A percentile compares a stretch with the other conserved stretches of the same genome.
Conservation (phyloP, 2,329 filamentous ascomycete genomes). For the Trichophyton schoenleinii region DNA sequence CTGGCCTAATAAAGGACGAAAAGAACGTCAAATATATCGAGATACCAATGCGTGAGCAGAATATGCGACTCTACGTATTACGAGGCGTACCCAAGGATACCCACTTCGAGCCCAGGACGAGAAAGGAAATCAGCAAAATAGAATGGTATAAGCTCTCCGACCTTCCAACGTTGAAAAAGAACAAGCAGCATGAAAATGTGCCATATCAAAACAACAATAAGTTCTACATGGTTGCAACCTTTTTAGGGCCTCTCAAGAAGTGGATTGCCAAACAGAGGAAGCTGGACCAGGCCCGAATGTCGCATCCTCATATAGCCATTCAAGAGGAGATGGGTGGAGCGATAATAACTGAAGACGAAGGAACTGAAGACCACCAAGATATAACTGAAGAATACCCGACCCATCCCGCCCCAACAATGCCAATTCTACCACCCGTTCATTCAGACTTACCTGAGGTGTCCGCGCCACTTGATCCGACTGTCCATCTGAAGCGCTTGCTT, state of each 20-base stretch:
- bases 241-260: constrained; percentile 70
- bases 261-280: constrained; percentile 83
- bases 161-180: constrained; percentile 67
- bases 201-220: constrained; percentile 44
- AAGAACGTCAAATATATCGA: constrained; percentile 71
- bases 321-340: constrained; percentile 13
- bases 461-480: constrained; percentile 33
- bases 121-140: constrained; percentile 97
- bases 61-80: constrained; percentile 86
- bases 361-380: constrained; percentile 12
- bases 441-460: constrained; percentile 33
- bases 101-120: constrained; percentile 73
- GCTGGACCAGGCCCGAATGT: constrained; percentile 40
- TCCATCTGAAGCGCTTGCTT: constrained; percentile 40
- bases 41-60: constrained; percentile 80
- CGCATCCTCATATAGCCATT: constrained; percentile 43
- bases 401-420: constrained; percentile 14
- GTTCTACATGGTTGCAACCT: constrained; percentile 97
- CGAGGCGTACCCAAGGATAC: constrained; percentile 77
- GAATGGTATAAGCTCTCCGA: constrained; percentile 87
- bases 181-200: constrained; percentile 46
- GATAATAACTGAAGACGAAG: constrained; percentile 13
- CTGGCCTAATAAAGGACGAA: constrained; percentile 62
- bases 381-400: constrained; percentile 11
- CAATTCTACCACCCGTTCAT: constrained; percentile 10